Conservation (phyloP, 768 basidiomycete genomes). For the Roridomyces roridus region DNA sequence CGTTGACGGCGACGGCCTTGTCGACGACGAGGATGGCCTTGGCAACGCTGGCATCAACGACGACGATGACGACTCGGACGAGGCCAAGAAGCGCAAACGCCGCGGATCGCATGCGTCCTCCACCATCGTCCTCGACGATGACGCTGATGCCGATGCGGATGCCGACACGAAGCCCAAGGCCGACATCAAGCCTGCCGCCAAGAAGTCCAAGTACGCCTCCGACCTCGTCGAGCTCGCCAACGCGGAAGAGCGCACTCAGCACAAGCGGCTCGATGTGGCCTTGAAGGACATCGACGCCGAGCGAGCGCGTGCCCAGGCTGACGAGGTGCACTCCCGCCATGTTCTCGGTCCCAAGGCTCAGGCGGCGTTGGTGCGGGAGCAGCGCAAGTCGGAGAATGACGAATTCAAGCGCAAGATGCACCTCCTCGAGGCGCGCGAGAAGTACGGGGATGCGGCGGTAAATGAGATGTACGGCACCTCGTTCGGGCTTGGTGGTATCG, state of each 20-base stretch:
- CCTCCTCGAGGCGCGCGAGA: not conserved
- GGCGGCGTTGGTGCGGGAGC: not conserved
- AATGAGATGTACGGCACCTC: not conserved
- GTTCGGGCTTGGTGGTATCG: not conserved
- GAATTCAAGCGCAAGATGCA: not conserved
- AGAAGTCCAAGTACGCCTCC: not conserved
- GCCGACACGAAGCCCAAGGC: not conserved
- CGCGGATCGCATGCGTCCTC: not conserved
- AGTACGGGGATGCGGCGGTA: not conserved
- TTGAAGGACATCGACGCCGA: not conserved
- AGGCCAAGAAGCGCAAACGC: too few relatives aligned
- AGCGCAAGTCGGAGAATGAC: not conserved
- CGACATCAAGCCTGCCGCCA: not conserved
- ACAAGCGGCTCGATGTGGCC: not conserved
- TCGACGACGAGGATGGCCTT: too few relatives aligned
- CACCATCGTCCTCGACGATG: not conserved
- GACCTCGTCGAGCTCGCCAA: constrained; percentile 3
- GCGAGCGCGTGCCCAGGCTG: not conserved
- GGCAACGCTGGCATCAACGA: too few relatives aligned
- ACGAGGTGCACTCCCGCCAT: not conserved
- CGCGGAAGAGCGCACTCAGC: not conserved
- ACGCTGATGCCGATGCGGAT: not conserved
- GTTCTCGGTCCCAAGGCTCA: not conserved
- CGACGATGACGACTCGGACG: too few relatives aligned
- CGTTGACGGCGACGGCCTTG: too few relatives aligned